Evolutionary conservation across 176 grass and related monocot genomes (phyloP).

Genomic region (Juncus inflexus): DNA sequence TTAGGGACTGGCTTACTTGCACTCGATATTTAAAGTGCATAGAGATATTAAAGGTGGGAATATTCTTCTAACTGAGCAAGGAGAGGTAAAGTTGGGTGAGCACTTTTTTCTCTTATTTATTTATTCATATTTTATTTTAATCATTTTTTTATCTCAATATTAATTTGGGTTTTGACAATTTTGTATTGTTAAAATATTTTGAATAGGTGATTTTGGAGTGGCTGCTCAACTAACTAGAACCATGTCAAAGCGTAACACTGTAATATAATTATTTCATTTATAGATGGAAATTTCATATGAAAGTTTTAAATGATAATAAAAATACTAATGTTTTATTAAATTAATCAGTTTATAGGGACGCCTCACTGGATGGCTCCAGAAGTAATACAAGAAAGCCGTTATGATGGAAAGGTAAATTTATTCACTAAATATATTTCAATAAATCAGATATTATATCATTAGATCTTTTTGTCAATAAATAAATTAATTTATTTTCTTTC

Average conservation of each 20-base stretch:
- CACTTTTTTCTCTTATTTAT: constrained; percentile 11
- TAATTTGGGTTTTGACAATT: constrained; percentile 22
- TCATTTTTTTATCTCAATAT: constrained; percentile 5
- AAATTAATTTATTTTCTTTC: not conserved
- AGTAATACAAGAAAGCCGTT: constrained; percentile 99
- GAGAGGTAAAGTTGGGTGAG: constrained; percentile 99
- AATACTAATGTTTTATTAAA: constrained; percentile 22
- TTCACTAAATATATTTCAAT: not conserved
- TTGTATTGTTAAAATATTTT: constrained; percentile 24
- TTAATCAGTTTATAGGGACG: constrained; percentile 95
- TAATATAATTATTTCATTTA: constrained; percentile 36
- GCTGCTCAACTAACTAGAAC: constrained; percentile 97
- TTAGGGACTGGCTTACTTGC: constrained; percentile 96
- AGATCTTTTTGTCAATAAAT: not conserved
- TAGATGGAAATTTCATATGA: constrained; percentile 2
- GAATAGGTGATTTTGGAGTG: constrained; percentile 95
- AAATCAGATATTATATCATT: constrained; percentile 6
- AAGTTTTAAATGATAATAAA: not conserved
- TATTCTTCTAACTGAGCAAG: constrained; percentile 96
- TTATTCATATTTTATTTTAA: constrained; percentile 17
- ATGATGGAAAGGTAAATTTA: constrained; percentile 90
- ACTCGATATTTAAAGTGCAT: constrained; percentile 99
- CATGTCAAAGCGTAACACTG: constrained; percentile 99
- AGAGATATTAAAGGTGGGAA: constrained; percentile 99
- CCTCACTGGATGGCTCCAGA: constrained; percentile 99